These are phyloP conservation scores for Penstemon newberryi DNA, from an alignment of 257 asterid species.

Conservation along the genomic window DNA sequence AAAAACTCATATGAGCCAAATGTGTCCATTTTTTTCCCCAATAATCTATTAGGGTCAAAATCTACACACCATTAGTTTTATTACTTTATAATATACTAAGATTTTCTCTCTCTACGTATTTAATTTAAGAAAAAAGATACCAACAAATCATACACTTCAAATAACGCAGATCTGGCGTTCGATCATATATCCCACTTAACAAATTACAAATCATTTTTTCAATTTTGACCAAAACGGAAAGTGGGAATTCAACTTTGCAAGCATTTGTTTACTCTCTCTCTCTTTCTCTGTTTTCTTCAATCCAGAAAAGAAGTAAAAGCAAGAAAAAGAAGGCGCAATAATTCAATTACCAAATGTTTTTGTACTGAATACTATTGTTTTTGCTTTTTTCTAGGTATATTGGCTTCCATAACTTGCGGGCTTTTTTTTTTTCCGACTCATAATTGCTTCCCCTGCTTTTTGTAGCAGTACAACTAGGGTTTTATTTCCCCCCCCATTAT, in stretches of 20 bases:
- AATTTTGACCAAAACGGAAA: constrained; percentile 28
- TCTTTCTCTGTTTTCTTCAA: constrained; percentile 33
- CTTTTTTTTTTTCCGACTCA: constrained; percentile 40
- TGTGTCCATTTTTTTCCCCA: too few species aligned
- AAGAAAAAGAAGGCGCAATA: constrained; percentile 33
- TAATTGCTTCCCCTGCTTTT: constrained; percentile 59
- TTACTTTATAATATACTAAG: background rate
- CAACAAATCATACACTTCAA: constrained; percentile 13
- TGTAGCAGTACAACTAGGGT: constrained; percentile 49
- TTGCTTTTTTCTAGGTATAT: constrained; percentile 33
- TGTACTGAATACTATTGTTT: constrained; percentile 29
- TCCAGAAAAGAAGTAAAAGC: constrained; percentile 28
- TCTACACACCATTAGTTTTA: too few species aligned
- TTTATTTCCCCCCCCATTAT: constrained; percentile 34
- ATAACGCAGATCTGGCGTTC: constrained; percentile 32
- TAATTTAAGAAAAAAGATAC: constrained; percentile 23
- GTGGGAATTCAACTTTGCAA: constrained; percentile 23
- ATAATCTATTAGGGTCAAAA: too few species aligned
- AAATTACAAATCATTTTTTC: constrained; percentile 8
- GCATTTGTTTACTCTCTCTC: constrained; percentile 13
- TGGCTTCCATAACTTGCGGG: constrained; percentile 57
- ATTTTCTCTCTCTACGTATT: constrained; percentile 4
- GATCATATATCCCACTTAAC: constrained; percentile 23
- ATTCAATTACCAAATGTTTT: constrained; percentile 33
- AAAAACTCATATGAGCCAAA: too few species aligned